Conservation (phyloP, 495 filamentous ascomycete genomes). For the Penicillium canescens region DNA sequence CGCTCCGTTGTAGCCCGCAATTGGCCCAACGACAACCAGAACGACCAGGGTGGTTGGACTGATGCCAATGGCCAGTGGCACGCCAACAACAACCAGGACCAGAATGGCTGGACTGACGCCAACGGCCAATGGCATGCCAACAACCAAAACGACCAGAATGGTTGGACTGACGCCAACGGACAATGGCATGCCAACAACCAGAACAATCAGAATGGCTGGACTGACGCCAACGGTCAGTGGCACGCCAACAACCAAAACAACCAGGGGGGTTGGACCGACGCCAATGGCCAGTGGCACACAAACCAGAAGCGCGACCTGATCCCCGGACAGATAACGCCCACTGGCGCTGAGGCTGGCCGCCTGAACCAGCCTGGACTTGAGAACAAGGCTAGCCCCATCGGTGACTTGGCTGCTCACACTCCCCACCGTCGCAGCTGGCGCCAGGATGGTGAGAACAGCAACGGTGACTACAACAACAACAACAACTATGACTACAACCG, state of each 20-base stretch:
- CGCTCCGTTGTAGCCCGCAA: background rate
- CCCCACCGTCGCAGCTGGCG: constrained; percentile 9
- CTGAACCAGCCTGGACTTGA: background rate
- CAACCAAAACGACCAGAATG: constrained; percentile 1
- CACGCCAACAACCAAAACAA: constrained; percentile 14
- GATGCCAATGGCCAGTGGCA: constrained; percentile 23
- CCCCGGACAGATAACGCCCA: background rate
- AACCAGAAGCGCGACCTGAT: constrained; percentile 15
- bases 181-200: constrained; percentile 17
- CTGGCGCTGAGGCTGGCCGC: background rate
- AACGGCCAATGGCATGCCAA: constrained; percentile 15
- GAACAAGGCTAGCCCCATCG: background rate
- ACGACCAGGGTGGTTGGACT: constrained; percentile 12
- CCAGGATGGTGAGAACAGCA: constrained; percentile 7
- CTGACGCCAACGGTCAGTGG: constrained; percentile 21
- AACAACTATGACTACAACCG: constrained; percentile 14
- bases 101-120: constrained; percentile 15
- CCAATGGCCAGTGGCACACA: constrained; percentile 16
- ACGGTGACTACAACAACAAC: constrained; percentile 10
- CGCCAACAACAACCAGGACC: constrained; percentile 12
- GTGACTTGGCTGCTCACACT: background rate
- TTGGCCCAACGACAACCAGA: constrained; percentile 12
- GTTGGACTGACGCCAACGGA: constrained; percentile 18
- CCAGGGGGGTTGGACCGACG: constrained; percentile 14
- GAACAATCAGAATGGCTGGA: constrained; percentile 18